Conservation (phyloP, 441 rosid species). For the Codiaeum variegatum region DNA sequence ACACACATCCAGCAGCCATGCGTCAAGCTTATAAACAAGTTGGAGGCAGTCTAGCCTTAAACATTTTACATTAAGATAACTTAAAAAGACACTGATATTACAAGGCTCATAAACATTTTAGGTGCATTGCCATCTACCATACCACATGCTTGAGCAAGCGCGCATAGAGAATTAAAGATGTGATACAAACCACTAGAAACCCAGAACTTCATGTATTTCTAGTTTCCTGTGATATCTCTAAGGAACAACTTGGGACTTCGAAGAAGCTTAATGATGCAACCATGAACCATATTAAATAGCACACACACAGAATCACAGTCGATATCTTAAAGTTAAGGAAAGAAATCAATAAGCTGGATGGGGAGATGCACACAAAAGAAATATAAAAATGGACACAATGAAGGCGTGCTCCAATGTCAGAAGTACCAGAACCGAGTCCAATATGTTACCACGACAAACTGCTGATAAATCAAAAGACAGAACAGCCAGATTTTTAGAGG, state of each 20-base stretch:
- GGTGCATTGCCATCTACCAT: not conserved
- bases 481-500: not conserved
- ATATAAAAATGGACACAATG: not conserved
- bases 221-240: not conserved
- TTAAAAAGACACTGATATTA: not conserved
- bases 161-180: not conserved
- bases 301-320: not conserved
- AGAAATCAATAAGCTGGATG: not conserved
- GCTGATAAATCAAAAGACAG: not conserved
- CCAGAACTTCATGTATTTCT: not conserved
- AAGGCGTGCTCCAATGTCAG: not conserved
- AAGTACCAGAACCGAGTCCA: not conserved
- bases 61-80: too few relatives aligned
- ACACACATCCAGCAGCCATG: not conserved
- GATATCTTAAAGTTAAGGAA: not conserved
- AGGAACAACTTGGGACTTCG: not conserved
- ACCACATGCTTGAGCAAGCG: not conserved
- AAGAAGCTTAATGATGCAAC: not conserved
- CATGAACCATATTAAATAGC: not conserved
- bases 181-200: not conserved
- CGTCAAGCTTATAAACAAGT: not conserved
- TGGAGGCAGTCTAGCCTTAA: not conserved
- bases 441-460: not conserved
- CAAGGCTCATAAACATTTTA: not conserved
- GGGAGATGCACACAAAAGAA: not conserved